Conservation (phyloP, 352 stramenopile genomes). For the Aphanomyces astaci region DNA sequence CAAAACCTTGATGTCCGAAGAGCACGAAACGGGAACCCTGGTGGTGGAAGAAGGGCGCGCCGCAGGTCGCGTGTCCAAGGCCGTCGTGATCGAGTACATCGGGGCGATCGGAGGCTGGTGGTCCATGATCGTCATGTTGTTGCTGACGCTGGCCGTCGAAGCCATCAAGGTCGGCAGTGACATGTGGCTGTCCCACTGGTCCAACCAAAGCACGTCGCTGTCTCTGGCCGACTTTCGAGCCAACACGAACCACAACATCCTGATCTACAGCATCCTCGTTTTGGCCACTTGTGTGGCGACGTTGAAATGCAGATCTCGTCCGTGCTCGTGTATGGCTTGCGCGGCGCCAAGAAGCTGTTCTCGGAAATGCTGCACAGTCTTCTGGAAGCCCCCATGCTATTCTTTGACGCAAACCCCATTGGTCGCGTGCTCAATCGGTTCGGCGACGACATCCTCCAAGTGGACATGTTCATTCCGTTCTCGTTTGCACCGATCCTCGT, state of each 20-base stretch:
- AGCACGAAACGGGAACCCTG: conserved; percentile 21
- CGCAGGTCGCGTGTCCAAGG: conserved; percentile 46
- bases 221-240: not conserved
- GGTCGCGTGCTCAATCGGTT: conserved; percentile 76
- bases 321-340: conserved; percentile 34
- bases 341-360: conserved; percentile 67
- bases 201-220: not conserved
- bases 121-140: not conserved
- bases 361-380: conserved; percentile 51
- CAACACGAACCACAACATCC: conserved; percentile 28
- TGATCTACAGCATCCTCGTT: conserved; percentile 4
- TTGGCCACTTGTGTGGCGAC: not conserved
- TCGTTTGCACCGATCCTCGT: conserved; percentile 51
- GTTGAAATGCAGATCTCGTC: not conserved
- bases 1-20: not conserved
- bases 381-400: conserved; percentile 71
- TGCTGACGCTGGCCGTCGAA: conserved; percentile 1
- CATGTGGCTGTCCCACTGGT: conserved; percentile 13
- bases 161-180: not conserved
- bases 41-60: conserved; percentile 66
- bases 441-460: conserved; percentile 36
- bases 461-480: conserved; percentile 83
- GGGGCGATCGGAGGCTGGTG: conserved; percentile 32
- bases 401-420: conserved; percentile 77
- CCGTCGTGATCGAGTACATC: conserved; percentile 50